Evolutionary conservation across 345 rosid genomes (phyloP), one percentile per base, ranked within the genome.

Genomic region (Hevea brasiliensis): DNA sequence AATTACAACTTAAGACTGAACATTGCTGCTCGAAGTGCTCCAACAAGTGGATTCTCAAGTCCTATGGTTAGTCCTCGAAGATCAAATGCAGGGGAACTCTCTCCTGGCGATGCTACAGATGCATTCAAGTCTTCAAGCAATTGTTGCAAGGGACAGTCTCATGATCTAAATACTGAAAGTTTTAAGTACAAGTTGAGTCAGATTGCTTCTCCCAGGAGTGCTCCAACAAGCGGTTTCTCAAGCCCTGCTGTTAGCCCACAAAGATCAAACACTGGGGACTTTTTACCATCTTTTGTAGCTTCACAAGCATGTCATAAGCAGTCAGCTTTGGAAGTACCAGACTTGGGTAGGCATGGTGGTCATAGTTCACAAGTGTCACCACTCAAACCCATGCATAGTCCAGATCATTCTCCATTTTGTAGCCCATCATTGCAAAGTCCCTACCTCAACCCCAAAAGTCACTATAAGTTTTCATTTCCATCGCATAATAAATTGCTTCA

Each of bases 11-110:
- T 80, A 72, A 84, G 81, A 78, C 42, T 71, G 69, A 70, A 77
- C 24, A 71, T 74, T 26, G 72, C 83, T 17, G 80, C 83, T 32
- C 77, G 82, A 81, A 90, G 95, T 76, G 92, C 95, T 65, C 92
- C 95, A n/a, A 65, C 89, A 20, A 87, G 82, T 74, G 76, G 79
- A 76, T 76, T 80, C 56, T 78, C 90, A 32, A 87, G 87, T 75
- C 92, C 89, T 53, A 44, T 67, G 14, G 55, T 73, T 56, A 87
- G 90, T 71, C 90, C 92, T 8, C 80, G 26, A 61, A 80, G 82
- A 76, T 71, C 77, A 5, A 79, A 69, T 40, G 11, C 55, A 0
- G 70, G 74, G 41, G 78, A 78, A 40, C 5, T 15, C 50, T 62
- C 67, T 45, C 24, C 73, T 53, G 12, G 18, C 44, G 27, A n/a